Conservation (phyloP, 208 protist species). For the Trypanosoma brucei region DNA sequence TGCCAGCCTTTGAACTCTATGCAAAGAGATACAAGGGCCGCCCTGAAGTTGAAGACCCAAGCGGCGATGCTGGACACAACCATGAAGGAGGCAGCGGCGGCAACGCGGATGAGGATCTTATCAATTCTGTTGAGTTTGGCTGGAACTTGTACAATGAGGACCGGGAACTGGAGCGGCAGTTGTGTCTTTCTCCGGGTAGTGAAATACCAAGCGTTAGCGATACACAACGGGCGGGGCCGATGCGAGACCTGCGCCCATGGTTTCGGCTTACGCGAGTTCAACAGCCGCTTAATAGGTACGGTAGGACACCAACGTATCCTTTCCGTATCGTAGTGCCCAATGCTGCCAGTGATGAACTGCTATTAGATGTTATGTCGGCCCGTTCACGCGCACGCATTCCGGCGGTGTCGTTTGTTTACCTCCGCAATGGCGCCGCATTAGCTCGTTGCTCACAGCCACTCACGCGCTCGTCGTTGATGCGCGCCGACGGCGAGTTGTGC, state of each 20-base stretch:
- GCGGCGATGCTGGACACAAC: not conserved
- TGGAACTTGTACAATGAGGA: conserved; percentile 67
- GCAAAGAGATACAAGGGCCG: conserved; percentile 5
- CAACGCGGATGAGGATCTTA: conserved; percentile 6
- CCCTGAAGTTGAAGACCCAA: conserved; percentile 2
- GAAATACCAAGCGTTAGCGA: conserved; percentile 15
- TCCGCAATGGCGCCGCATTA: conserved; percentile 52
- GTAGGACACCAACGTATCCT: conserved; percentile 67
- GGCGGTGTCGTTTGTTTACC: conserved; percentile 74
- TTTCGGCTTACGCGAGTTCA: conserved; percentile 41
- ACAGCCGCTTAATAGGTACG: conserved; percentile 24
- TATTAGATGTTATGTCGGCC: conserved; percentile 48
- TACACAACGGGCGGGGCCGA: conserved; percentile 9
- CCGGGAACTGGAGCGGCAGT: conserved; percentile 51
- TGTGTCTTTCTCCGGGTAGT: conserved; percentile 30
- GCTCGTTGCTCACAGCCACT: conserved; percentile 85
- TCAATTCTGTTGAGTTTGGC: conserved; percentile 50
- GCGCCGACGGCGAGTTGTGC: conserved; percentile 54
- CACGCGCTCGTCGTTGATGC: conserved; percentile 24
- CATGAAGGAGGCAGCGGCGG: not conserved
- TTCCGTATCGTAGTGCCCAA: conserved; percentile 50
- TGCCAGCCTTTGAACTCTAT: conserved; percentile 49
- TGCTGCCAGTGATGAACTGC: conserved; percentile 32
- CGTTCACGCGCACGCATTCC: conserved; percentile 83
- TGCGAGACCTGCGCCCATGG: conserved; percentile 57